A percentile compares a stretch with the other conserved stretches of the same genome.
Evolutionary conservation across 177 flowering plant species (phyloP).

Genomic region (Tripterygium wilfordii): DNA sequence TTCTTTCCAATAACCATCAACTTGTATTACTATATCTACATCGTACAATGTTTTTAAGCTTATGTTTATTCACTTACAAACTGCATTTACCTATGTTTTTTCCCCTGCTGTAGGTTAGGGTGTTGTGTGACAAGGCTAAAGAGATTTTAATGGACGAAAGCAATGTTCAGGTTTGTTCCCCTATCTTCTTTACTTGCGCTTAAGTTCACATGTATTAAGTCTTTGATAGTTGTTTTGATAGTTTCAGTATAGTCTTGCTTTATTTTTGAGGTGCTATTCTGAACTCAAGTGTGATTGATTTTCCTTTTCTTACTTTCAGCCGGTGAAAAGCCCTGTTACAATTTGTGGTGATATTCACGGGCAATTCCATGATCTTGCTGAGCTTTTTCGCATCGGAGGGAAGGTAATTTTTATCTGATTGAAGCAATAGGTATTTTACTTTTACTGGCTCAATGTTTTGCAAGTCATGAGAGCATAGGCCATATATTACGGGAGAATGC

Average conservation of each 20-base stretch:
- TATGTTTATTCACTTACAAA: background rate
- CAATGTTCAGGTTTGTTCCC: slow-evolving; percentile 75
- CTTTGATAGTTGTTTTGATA: background rate
- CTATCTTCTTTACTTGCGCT: background rate
- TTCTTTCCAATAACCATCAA: too few relatives aligned
- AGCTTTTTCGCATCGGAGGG: slow-evolving; percentile 78
- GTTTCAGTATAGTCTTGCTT: background rate
- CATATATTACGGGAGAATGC: too few relatives aligned
- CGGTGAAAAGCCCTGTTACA: slow-evolving; percentile 82
- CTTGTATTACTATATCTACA: too few relatives aligned
- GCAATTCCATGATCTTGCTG: slow-evolving; percentile 87
- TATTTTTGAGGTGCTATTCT: too few relatives aligned
- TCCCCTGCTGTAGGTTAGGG: slow-evolving; percentile 52
- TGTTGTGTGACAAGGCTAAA: slow-evolving; percentile 88
- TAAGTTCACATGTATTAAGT: too few relatives aligned
- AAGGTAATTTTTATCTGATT: slow-evolving; percentile 38
- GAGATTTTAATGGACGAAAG: slow-evolving; percentile 96
- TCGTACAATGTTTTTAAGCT: too few relatives aligned
- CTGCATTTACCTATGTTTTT: background rate
- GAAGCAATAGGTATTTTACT: slow-evolving; percentile 1
- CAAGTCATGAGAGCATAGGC: background rate
- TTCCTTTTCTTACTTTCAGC: slow-evolving; percentile 31
- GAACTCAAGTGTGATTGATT: background rate
- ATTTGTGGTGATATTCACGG: slow-evolving; percentile 84
- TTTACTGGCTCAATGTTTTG: too few relatives aligned